Conservation (phyloP, 495 filamentous ascomycete species). For the Cenococcum geophilum region DNA sequence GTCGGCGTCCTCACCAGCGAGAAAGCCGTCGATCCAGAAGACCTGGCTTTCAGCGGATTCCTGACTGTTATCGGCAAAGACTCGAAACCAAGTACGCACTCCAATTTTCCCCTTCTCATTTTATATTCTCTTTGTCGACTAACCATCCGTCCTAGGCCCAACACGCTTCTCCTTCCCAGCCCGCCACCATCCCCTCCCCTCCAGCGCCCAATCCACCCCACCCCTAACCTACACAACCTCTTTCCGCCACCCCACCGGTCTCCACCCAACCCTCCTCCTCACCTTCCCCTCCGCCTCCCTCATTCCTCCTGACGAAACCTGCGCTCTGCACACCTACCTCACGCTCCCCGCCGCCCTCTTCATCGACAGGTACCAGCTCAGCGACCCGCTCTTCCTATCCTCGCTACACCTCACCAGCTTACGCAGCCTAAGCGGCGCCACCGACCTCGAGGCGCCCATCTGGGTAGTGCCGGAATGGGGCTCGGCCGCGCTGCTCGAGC, state of each 20-base stretch:
- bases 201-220: conserved; percentile 36
- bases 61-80: conserved; percentile 75
- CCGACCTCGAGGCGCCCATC: conserved; percentile 88
- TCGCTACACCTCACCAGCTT: conserved; percentile 69
- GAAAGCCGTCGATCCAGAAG: conserved; percentile 56
- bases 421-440: conserved; percentile 65
- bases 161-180: conserved; percentile 87
- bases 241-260: conserved; percentile 67
- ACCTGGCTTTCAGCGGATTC: conserved; percentile 71
- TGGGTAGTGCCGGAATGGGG: conserved; percentile 78
- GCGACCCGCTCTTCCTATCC: conserved; percentile 61
- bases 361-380: conserved; percentile 79
- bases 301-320: conserved; percentile 43
- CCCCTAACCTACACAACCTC: conserved; percentile 41
- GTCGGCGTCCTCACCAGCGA: conserved; percentile 75
- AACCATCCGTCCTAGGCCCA: conserved; percentile 44
- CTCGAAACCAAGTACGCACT: conserved; percentile 54
- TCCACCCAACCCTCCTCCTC: conserved; percentile 71
- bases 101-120: conserved; percentile 13
- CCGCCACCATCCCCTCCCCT: conserved; percentile 61
- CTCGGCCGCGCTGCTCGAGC: conserved; percentile 67
- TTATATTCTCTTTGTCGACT: background rate
- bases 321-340: conserved; percentile 74
- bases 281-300: conserved; percentile 35
- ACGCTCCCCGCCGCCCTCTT: conserved; percentile 82